Base-by-base conservation (phyloP, 495 filamentous ascomycete genomes). In the Coniosporium apollinis region DNA sequence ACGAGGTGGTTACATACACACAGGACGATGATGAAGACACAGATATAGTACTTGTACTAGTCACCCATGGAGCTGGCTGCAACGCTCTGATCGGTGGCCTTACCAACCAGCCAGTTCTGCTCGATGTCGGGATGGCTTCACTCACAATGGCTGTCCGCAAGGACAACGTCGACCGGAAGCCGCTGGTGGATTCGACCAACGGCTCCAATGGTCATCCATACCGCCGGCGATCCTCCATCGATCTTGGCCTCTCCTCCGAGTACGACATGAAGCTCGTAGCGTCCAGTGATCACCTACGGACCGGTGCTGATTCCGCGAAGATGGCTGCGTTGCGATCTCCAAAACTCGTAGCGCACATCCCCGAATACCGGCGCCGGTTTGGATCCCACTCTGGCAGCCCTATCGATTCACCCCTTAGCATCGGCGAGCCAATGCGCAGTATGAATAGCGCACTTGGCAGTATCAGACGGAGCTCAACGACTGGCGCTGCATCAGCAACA, bases 41-140 rank as follows among this genome's bases (percentile, higher is more conserved):
- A 3, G 82, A 96, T 46, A 67, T 80, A 0, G 72, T 96, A 5
- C 56, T 99, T n/a, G 66, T 99, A 19, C 56, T 99, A 9, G 82
- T 99, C 33, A 93, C 91, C 0, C 89, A 99, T 48, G 87, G 87
- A n/a, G 91, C 91, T 8, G 91, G 86, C 32, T 93, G 89, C 57
- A 99, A 99, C 57, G 91, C 89, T 0, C 56, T 99, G 31, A 85
- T 96, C 33, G 85, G 87, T 4, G 82, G 82, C 3, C 62, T 99
- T 36, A 91, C 82, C 0, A 77, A 86, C 35, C 78, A 87, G 43
- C 83, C 89, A 0, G 80, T 87, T 2, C 66, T 99, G 5, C 65
- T 89, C 32, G 86, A 96, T 51, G 79, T 96, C 11, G 76, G 72
- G 21, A 83, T 87, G 58, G 79, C 86, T 6, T 92, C 84, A 0